These are phyloP conservation scores for Auricularia cornea DNA, from an alignment of 768 basidiomycete genomes.

Conservation along the genomic window DNA sequence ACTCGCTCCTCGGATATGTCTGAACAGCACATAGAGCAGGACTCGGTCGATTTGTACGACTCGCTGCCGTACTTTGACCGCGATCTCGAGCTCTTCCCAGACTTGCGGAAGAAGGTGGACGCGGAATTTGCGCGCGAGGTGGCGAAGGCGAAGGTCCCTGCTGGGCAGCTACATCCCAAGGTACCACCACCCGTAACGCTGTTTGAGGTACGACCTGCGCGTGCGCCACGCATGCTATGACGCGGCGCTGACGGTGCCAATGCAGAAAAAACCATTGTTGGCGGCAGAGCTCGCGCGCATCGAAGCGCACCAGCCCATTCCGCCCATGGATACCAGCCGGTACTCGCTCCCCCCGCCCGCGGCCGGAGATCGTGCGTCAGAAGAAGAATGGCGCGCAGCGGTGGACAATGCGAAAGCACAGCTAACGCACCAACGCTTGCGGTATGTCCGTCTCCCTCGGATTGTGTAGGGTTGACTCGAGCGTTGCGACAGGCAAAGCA, in stretches of 20 bases:
- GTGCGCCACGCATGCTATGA: conserved; percentile 12
- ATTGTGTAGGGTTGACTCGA: conserved; percentile 8
- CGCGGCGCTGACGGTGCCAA: conserved; percentile 3
- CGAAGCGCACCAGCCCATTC: conserved; percentile 56
- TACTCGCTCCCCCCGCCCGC: conserved; percentile 68
- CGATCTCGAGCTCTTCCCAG: conserved; percentile 70
- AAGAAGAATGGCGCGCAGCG: conserved; percentile 69
- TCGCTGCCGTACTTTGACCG: conserved; percentile 93
- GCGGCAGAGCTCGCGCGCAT: conserved; percentile 68
- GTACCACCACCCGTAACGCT: conserved; percentile 58
- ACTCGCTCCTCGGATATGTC: no score
- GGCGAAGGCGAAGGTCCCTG: conserved; percentile 32
- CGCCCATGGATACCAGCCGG: conserved; percentile 59
- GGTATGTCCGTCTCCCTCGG: conserved; percentile 35
- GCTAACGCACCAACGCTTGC: conserved; percentile 73
- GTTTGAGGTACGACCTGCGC: conserved; percentile 68
- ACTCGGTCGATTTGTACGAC: conserved; percentile 48
- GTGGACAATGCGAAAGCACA: conserved; percentile 73
- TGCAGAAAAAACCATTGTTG: conserved; percentile 59
- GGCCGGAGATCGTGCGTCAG: conserved; percentile 45
- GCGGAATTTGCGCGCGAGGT: conserved; percentile 66
- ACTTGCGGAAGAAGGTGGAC: conserved; percentile 67
- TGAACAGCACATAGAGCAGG: background rate
- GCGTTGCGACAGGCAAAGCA: conserved; percentile 53
- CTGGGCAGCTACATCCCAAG: conserved; percentile 49